phyloP scores from a whole-genome alignment of 2,329 filamentous ascomycete species.

The Ophiostoma sp. region DNA sequence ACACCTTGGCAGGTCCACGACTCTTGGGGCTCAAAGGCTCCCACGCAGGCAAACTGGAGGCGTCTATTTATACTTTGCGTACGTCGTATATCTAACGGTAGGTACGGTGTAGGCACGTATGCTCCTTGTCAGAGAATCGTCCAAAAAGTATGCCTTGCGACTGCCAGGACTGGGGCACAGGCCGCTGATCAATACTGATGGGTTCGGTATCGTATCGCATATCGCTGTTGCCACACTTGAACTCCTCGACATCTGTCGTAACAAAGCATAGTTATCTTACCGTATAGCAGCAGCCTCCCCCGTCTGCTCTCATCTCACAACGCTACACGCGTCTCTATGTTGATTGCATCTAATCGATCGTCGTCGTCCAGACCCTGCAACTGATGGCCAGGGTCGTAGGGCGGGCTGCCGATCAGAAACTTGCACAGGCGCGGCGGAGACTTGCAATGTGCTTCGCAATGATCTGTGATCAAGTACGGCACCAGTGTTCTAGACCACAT shows the following conservation, averaged over 20 bases:
- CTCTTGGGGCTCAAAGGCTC: background rate
- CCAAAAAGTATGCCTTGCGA: background rate
- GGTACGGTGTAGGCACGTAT: too few relatives aligned
- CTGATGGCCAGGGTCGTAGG: slow-evolving; percentile 1
- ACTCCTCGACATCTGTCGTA: too few relatives aligned
- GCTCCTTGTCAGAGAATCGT: too few relatives aligned
- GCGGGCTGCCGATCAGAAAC: background rate
- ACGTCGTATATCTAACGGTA: background rate
- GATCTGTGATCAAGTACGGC: background rate
- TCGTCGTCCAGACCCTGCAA: background rate
- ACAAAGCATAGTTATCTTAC: too few relatives aligned
- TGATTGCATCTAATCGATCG: background rate
- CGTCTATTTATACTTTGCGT: background rate
- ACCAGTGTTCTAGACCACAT: background rate
- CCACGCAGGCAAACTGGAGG: background rate
- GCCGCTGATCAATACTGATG: background rate
- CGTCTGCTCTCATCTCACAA: too few relatives aligned
- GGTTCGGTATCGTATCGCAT: background rate
- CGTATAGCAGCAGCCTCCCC: too few relatives aligned
- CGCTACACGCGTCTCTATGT: too few relatives aligned
- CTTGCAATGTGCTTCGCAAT: background rate
- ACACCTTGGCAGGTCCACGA: slow-evolving; percentile 2
- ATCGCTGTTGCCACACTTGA: too few relatives aligned
- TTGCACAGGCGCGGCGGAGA: background rate
- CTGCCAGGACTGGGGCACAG: background rate